Evolutionary conservation across 2,329 filamentous ascomycete genomes (phyloP).

Genomic region (Xylaria sp.): DNA sequence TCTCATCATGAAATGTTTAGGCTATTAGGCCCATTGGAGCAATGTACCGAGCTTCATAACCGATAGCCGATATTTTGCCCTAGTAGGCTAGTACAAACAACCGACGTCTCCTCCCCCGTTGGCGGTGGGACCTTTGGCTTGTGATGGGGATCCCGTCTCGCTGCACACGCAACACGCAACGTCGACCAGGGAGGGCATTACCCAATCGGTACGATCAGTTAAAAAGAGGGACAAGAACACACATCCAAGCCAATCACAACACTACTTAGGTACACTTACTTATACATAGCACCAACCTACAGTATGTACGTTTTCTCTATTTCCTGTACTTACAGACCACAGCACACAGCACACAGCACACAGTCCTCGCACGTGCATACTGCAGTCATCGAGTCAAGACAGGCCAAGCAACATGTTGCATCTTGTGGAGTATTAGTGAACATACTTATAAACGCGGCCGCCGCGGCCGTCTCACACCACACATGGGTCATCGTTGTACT

Average conservation of each 20-base stretch:
- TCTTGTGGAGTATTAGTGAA: too few species aligned
- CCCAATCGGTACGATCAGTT: slow-evolving; percentile 11
- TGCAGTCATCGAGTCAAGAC: neutral
- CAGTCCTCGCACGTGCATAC: neutral
- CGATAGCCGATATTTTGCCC: slow-evolving; percentile 15
- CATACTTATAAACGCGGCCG: neutral
- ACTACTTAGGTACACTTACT: neutral
- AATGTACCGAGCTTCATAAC: slow-evolving; percentile 26
- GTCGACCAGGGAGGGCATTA: too few species aligned
- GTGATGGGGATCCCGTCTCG: neutral
- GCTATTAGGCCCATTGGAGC: slow-evolving; percentile 15
- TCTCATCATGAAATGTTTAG: slow-evolving; percentile 19
- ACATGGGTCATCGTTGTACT: slow-evolving; percentile 8
- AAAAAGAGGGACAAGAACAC: neutral
- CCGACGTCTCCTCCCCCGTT: neutral
- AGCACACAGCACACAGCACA: too few species aligned
- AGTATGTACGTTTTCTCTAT: too few species aligned
- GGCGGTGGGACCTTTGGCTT: neutral
- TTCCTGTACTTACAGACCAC: too few species aligned
- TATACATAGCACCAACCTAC: too few species aligned
- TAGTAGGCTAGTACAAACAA: slow-evolving; percentile 1
- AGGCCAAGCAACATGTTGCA: neutral
- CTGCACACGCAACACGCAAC: neutral
- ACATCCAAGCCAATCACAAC: neutral
- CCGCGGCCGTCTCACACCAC: neutral